Conservation (phyloP, 495 filamentous ascomycete genomes). For the Podospora pseudopauciseta region DNA sequence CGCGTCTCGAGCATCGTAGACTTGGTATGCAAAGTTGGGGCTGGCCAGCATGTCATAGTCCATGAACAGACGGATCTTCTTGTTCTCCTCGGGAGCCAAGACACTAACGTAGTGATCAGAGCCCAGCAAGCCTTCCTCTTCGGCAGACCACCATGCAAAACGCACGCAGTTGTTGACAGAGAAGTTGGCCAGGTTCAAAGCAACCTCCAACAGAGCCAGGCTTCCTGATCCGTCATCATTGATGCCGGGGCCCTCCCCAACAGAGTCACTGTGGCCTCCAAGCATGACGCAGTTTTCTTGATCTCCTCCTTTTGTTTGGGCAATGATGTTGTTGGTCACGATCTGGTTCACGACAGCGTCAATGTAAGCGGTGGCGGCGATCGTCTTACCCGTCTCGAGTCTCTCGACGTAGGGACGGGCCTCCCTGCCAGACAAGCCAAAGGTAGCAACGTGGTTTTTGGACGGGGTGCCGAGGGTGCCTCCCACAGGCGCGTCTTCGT, state of each 20-base stretch:
- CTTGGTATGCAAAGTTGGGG: constrained; percentile 53
- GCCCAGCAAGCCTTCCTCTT: constrained; percentile 57
- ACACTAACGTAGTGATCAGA: constrained; percentile 52
- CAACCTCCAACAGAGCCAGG: constrained; percentile 52
- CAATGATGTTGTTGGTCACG: constrained; percentile 51
- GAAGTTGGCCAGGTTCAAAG: constrained; percentile 48
- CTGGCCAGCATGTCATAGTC: constrained; percentile 59
- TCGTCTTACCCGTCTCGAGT: constrained; percentile 43
- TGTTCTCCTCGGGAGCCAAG: constrained; percentile 47
- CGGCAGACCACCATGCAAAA: constrained; percentile 56
- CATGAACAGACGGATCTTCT: constrained; percentile 56
- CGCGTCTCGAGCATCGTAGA: constrained; percentile 46
- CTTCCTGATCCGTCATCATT: constrained; percentile 55
- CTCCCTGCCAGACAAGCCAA: constrained; percentile 51
- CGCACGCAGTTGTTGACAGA: constrained; percentile 54
- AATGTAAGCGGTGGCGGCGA: constrained; percentile 55
- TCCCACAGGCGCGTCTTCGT: constrained; percentile 43
- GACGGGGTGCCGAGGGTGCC: constrained; percentile 54
- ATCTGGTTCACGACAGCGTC: constrained; percentile 46
- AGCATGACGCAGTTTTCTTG: constrained; percentile 56
- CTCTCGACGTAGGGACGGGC: constrained; percentile 46
- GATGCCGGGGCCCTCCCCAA: constrained; percentile 48
- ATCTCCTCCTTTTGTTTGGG: constrained; percentile 53
- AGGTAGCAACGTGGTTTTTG: constrained; percentile 54
- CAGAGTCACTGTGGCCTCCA: constrained; percentile 54